Conservation (phyloP, 306 rosid genomes). For the Casuarina glauca region DNA sequence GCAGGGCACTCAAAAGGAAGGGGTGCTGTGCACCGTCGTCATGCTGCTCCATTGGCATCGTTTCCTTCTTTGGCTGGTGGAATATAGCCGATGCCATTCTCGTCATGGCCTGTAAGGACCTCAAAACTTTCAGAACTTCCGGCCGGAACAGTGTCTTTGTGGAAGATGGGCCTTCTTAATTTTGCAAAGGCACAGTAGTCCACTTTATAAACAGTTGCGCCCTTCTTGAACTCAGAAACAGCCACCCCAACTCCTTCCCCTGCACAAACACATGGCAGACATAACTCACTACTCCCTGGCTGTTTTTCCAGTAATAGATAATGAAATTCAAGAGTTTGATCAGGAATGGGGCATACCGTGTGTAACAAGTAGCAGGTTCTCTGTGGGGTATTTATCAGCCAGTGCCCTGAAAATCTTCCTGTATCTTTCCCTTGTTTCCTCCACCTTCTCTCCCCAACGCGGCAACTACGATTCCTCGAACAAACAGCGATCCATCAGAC, state of each 20-base stretch:
- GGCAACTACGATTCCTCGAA: conserved; percentile 59
- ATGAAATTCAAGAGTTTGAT: neutral
- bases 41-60: neutral
- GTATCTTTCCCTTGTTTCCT: conserved; percentile 55
- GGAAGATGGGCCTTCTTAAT: conserved; percentile 62
- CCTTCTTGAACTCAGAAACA: conserved; percentile 48
- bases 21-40: neutral
- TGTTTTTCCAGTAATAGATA: neutral
- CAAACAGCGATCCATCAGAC: conserved; percentile 14
- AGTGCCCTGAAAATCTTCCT: conserved; percentile 55
- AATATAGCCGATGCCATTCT: conserved; percentile 40
- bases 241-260: conserved; percentile 91
- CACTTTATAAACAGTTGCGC: conserved; percentile 46
- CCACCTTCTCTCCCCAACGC: conserved; percentile 58
- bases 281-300: conserved; percentile 4
- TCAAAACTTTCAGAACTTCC: conserved; percentile 55
- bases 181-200: conserved; percentile 72
- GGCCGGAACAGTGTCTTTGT: conserved; percentile 18
- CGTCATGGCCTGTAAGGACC: conserved; percentile 40
- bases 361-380: conserved; percentile 89
- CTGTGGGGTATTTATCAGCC: conserved; percentile 65
- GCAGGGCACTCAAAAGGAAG: neutral
- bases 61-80: conserved; percentile 8
- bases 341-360: conserved; percentile 54
- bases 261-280: conserved; percentile 26